Evolutionary conservation across 2,329 filamentous ascomycete species (phyloP), one percentile per base, ranked within the genome.

Genomic region (Colletotrichum musicola): DNA sequence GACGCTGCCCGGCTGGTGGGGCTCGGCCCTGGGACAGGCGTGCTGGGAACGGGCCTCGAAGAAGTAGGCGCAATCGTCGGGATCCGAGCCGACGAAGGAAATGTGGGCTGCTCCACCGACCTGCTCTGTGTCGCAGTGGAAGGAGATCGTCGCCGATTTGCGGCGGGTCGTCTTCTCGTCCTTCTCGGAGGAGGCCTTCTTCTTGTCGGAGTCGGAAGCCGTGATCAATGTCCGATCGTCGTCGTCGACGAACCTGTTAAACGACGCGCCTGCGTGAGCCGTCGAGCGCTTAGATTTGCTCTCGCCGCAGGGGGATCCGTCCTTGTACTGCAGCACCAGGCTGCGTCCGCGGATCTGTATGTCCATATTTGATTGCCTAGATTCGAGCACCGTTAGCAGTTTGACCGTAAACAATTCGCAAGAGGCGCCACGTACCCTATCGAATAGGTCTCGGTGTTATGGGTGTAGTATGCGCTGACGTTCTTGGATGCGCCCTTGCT

Each of bases 61-160:
- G 81, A 97, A 93, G 81, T 98, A 99, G 35, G 93, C 90, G 85
- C 96, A 99, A 69, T 97, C 92, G 77, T 98, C 95, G 47, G 93
- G 91, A 70, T 95, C 92, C 50, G 84, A 83, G 68, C 93, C 93
- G 68, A 98, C 91, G 78, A 97, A 99, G 20, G 93, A 94, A 44
- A 96, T 85, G 4, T 88, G 87, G 4, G 94, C 91, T 47, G 88
- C 85, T 4, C 88, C 88, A 35, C 85, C 86, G 1, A 91, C 84
- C 1, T 93, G 90, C 74, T 98, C 94, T 71, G 89, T 89, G 77
- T 98, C 95, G 84, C 96, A 99, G 72, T 96, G 91, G 78, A 98
- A 95, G 25, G 94, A 96, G 80, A 99, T 94, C 67, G 95, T 90
- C 13, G 95, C 92, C 2, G 93, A 97, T 78, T 95, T 96, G 72